Conservation (phyloP, 495 filamentous ascomycete species). For the Penicillium lagena region DNA sequence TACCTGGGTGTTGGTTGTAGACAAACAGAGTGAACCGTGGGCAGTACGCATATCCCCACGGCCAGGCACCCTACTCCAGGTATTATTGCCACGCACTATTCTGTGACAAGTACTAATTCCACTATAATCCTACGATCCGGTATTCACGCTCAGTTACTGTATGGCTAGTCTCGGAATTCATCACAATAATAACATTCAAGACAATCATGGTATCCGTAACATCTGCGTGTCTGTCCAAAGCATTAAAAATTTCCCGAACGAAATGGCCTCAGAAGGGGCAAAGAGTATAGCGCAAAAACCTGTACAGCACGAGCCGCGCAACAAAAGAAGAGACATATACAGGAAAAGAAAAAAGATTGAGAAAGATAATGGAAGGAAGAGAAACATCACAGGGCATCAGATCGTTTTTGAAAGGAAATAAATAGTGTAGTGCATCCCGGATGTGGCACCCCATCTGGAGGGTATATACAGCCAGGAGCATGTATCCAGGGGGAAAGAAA, state of each 20-base stretch:
- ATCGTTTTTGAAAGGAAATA: constrained; percentile 10
- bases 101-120: too few species aligned
- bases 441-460: background rate
- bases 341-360: background rate
- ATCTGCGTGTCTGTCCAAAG: constrained; percentile 7
- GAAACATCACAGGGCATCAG: background rate
- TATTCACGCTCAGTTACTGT: too few species aligned
- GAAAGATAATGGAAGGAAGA: background rate
- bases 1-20: too few species aligned
- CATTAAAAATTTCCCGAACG: background rate
- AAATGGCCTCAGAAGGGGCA: too few species aligned
- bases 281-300: too few species aligned
- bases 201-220: constrained; percentile 25
- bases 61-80: background rate
- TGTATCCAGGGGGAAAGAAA: background rate
- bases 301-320: too few species aligned
- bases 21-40: background rate
- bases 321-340: constrained; percentile 2
- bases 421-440: background rate
- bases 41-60: background rate
- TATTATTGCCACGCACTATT: background rate
- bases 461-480: constrained; percentile 12
- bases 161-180: too few species aligned
- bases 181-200: background rate
- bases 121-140: too few species aligned